Percentiles rank a stretch among this genome's conserved stretches.
These are phyloP conservation scores for Talaromyces ruber DNA, from an alignment of 495 filamentous ascomycete species.

Conservation along the genomic window DNA sequence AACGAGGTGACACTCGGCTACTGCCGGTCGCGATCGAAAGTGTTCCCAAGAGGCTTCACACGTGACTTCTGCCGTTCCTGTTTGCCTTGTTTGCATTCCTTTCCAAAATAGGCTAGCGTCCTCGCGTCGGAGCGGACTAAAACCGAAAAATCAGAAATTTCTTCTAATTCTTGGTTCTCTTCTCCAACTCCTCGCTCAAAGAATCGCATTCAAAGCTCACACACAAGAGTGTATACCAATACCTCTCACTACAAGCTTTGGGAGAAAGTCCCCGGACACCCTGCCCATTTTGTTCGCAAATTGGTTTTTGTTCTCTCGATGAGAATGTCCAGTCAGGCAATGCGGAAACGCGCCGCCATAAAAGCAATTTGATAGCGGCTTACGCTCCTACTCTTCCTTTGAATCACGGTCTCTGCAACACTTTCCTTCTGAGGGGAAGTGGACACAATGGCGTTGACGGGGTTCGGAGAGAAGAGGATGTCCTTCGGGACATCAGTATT, in stretches of 20 bases:
- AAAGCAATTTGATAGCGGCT: conserved; percentile 82
- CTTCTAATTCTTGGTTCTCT: conserved; percentile 9
- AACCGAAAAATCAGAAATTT: conserved; percentile 10
- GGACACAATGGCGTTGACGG: conserved; percentile 36
- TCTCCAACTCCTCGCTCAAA: conserved; percentile 79
- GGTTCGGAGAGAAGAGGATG: conserved; percentile 27
- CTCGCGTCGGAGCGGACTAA: conserved; percentile 12
- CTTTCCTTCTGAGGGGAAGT: conserved; percentile 16
- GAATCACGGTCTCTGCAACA: conserved; percentile 24
- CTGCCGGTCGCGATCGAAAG: no score
- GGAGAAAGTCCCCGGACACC: conserved; percentile 99
- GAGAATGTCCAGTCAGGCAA: conserved; percentile 30
- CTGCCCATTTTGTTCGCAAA: conserved; percentile 29
- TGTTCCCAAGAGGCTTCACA: neutral
- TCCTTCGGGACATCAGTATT: conserved; percentile 13
- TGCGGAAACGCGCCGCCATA: conserved; percentile 99
- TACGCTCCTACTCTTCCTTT: conserved; percentile 41
- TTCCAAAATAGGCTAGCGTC: neutral
- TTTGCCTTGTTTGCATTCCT: conserved; percentile 1
- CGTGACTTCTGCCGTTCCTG: neutral
- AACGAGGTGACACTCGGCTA: neutral
- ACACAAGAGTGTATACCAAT: conserved; percentile 59
- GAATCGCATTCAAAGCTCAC: conserved; percentile 99
- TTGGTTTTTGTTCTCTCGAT: neutral
- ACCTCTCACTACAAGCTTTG: conserved; percentile 57